Evolutionary conservation across 2,329 filamentous ascomycete genomes (phyloP), one percentile per base, ranked within the genome.

Genomic region (Colletotrichum orbiculare): DNA sequence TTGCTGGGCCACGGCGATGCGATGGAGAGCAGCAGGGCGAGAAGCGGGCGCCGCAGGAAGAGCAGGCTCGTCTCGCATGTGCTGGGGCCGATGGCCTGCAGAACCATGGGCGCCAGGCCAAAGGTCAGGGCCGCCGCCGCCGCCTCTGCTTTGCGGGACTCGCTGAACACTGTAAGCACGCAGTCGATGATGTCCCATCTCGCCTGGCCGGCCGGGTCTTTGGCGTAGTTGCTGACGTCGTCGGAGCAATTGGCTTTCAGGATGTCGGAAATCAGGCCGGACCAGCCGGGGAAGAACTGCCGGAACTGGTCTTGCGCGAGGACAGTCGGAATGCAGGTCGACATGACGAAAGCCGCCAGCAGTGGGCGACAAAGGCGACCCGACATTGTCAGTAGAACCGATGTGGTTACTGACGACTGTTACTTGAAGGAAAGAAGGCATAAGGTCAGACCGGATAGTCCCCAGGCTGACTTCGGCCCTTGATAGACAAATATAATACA

Each of bases 1-100:
- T 49, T 49, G 4, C 47, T 17, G 25, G 47, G 47, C 47, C 47
- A 49, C 17, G 47, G 47, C 3, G 47, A 49, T 8, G 47, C 34
- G 47, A 49, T 35, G 25, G 47, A 25, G 0, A 49, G 33, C 1
- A 49, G 47, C 4, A 49, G 13, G 2, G 47, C 47, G 33, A 49
- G 47, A n/a, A 49, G 13, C 5, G 47, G 47, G 12, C 47, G 8
- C 1, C 47, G 47, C 3, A 2, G 2, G 25, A 49, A 49, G 25
- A 49, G 15, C 0, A 49, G 47, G 2, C 47, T 49, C 33, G 33
- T 49, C 25, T 49, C 47, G 13, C 12, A 37, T 8, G 47, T 49
- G 11, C 0, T 49, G 0, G 47, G 47, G 5, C 47, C 47, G 1
- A 49, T 49, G 47, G 1, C 35, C 12, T 49, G 47, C 8, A 49